Conservation (phyloP, 116 monocot species). For the Iris pallida region DNA sequence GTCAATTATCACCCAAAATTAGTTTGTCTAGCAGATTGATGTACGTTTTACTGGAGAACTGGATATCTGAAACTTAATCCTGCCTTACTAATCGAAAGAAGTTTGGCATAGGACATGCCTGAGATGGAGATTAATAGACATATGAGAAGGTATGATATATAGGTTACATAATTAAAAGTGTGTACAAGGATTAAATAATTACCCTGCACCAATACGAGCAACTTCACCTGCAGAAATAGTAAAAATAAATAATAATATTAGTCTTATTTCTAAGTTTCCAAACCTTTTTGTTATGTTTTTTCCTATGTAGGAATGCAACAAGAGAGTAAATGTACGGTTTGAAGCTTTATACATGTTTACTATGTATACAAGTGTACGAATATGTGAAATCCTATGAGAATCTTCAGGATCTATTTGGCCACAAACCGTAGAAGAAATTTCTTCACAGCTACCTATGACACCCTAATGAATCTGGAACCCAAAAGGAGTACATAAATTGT, state of each 20-base stretch:
- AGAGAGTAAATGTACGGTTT: background rate
- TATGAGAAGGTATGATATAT: background rate
- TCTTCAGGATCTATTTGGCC: too few species aligned
- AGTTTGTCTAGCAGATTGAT: background rate
- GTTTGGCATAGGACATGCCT: background rate
- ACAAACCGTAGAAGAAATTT: too few species aligned
- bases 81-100: background rate
- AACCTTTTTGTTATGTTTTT: background rate
- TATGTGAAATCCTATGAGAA: too few species aligned
- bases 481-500: background rate
- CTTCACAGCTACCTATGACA: background rate
- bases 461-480: background rate
- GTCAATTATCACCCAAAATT: background rate
- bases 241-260: background rate
- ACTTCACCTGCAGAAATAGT: slow-evolving; percentile 55
- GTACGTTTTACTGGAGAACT: too few species aligned
- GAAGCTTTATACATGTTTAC: background rate
- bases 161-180: background rate
- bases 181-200: slow-evolving; percentile 22
- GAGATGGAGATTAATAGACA: background rate
- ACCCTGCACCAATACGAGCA: slow-evolving; percentile 69
- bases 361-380: too few species aligned
- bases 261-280: background rate
- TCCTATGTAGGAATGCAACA: background rate
- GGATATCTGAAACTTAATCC: too few species aligned